Percentiles rank a stretch among this genome's conserved stretches.
Evolutionary conservation across 1,284 basidiomycete species (phyloP).

Genomic region (Neonothopanus nambi): DNA sequence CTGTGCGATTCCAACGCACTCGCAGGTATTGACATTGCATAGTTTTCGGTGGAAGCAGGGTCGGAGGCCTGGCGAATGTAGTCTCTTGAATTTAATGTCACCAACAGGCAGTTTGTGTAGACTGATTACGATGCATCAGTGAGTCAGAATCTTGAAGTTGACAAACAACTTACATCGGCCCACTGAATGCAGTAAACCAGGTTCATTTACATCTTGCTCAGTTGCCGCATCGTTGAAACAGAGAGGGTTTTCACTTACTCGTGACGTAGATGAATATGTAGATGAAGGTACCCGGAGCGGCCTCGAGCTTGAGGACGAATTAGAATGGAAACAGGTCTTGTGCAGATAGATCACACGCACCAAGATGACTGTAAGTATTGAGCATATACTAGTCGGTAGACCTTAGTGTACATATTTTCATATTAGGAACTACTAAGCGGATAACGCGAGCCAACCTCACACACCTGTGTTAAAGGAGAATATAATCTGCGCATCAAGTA

Average conservation of each 20-base stretch:
- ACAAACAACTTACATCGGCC: slow-evolving; percentile 9
- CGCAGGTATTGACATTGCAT: slow-evolving; percentile 5
- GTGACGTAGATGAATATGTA: slow-evolving; percentile 14
- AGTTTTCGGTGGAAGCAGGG: neutral
- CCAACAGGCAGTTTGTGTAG: slow-evolving; percentile 17
- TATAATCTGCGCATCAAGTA: slow-evolving; percentile 11
- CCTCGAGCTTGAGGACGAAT: slow-evolving; percentile 2
- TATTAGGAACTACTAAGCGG: neutral
- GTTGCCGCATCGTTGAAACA: neutral
- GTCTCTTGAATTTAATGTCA: slow-evolving; percentile 13
- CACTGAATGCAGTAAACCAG: neutral
- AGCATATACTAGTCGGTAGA: slow-evolving; percentile 12
- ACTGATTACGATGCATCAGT: neutral
- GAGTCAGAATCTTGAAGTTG: neutral
- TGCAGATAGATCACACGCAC: slow-evolving; percentile 2
- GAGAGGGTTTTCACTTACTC: neutral
- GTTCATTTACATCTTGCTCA: neutral
- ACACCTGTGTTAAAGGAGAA: slow-evolving; percentile 17
- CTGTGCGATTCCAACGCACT: slow-evolving; percentile 1
- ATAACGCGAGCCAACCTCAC: neutral
- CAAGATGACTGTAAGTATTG: slow-evolving; percentile 12
- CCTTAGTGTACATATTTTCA: neutral
- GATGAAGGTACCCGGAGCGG: slow-evolving; percentile 15
- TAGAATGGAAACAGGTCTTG: neutral
- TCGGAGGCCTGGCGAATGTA: slow-evolving; percentile 13